Evolutionary conservation across 2,329 filamentous ascomycete species (phyloP), one percentile per base, ranked within the genome.

Genomic region (Aureobasidium uvarum): DNA sequence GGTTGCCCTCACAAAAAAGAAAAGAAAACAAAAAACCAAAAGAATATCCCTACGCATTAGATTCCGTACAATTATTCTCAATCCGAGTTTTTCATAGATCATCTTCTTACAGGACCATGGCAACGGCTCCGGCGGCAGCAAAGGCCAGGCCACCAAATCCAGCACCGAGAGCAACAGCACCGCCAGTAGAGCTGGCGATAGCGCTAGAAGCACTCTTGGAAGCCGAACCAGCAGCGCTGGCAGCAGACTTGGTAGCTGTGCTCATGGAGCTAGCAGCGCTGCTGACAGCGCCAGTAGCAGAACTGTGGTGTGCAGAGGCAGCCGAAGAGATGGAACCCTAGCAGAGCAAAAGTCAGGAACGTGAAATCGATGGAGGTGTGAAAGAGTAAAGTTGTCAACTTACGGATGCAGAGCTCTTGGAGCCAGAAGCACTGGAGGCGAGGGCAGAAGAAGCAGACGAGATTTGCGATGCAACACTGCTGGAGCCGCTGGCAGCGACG

Each of bases 191-290:
- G 54, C 69, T 66, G 52, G 68, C 59, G 33, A 36, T 11, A 38
- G 73, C 71, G 50, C 72, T 68, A 58, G 69, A 68, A 60, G 51
- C 50, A 75, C 88, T 91, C 80, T 83, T 86, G 81, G 85, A 90
- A 80, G 59, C 54, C 20, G 64, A 56, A 50, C 62, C 23, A 51
- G 54, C n/a, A 33, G 65, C 50, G 25, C 60, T 62, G 36, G 14
- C 39, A 39, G 68, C 52, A 38, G 43, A 67, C 23, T 71, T 67
- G 11, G 64, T 43, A 1, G 66, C 28, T 23, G 70, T 68, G 54
- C 54, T 58, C 54, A 56, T 56, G 38, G 23, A 65, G 33, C 41
- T 62, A 38, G 14, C 38, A 39, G n/a, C 48, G 23, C 60, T 14
- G 33, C 41, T 59, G 39, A 23, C 38, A 28, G n/a, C 48, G 31